These are phyloP conservation scores for Thelonectria blattea DNA, from an alignment of 2,329 filamentous ascomycete species.

Conservation along the genomic window DNA sequence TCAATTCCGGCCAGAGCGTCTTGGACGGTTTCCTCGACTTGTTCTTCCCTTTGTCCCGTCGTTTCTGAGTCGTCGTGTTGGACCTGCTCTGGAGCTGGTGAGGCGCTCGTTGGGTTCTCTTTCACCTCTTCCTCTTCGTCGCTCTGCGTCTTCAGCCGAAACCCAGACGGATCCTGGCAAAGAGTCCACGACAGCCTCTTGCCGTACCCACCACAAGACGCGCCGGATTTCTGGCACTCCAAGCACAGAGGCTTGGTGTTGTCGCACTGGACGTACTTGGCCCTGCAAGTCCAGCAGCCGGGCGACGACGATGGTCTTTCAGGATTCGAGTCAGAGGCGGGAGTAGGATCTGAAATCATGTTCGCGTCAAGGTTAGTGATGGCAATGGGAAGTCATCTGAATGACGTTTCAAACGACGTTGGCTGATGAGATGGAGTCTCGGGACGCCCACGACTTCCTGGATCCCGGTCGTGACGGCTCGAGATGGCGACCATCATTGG, in stretches of 20 bases:
- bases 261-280: constrained; percentile 39
- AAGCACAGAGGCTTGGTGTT: constrained; percentile 28
- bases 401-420: not conserved
- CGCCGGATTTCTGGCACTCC: constrained; percentile 26
- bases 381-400: not conserved
- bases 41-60: not conserved
- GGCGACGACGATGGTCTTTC: not conserved
- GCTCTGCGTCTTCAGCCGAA: not conserved
- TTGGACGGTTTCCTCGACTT: not conserved
- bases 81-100: no score
- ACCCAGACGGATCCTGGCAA: not conserved
- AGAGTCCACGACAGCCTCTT: constrained; percentile 32
- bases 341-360: not conserved
- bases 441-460: no score
- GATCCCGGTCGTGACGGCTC: not conserved
- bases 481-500: not conserved
- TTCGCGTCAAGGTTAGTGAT: not conserved
- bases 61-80: no score
- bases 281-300: constrained; percentile 37
- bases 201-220: constrained; percentile 31
- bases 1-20: not conserved
- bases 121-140: not conserved
- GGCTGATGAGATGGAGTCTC: not conserved
- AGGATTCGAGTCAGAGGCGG: not conserved
- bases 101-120: not conserved